phyloP scores from a whole-genome alignment of 352 stramenopile species.

The Peronospora farinosa region DNA sequence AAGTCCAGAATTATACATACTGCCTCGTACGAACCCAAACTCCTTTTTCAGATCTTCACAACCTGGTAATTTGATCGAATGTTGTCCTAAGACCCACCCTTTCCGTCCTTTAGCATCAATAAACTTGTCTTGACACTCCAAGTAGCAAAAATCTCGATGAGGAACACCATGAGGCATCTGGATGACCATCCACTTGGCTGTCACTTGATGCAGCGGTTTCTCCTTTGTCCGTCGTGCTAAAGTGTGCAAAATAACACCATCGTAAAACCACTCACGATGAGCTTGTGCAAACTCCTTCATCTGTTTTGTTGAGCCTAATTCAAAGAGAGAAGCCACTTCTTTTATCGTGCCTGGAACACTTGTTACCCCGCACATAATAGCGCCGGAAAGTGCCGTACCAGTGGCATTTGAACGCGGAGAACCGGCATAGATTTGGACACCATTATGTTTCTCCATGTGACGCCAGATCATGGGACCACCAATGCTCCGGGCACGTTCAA shows the following conservation, averaged over 20 bases:
- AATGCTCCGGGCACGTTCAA: conserved; percentile 55
- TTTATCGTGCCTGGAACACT: conserved; percentile 60
- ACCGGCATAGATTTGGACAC: conserved; percentile 71
- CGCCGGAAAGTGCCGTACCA: conserved; percentile 21
- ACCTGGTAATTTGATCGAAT: conserved; percentile 77
- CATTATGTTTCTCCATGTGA: conserved; percentile 68
- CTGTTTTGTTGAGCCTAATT: conserved; percentile 47
- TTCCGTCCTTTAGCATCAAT: conserved; percentile 71
- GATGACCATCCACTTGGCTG: conserved; percentile 74
- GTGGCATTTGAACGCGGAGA: conserved; percentile 31
- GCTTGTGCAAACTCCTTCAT: conserved; percentile 65
- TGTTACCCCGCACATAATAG: conserved; percentile 76
- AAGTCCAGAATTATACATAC: conserved; percentile 80
- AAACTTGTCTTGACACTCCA: conserved; percentile 86
- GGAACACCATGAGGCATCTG: conserved; percentile 49
- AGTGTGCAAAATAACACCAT: conserved; percentile 66
- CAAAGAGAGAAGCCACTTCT: conserved; percentile 69
- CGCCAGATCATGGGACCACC: conserved; percentile 66
- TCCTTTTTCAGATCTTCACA: conserved; percentile 70
- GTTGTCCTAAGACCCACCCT: conserved; percentile 77
- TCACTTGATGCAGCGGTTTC: conserved; percentile 77
- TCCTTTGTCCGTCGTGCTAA: conserved; percentile 58
- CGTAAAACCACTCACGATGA: conserved; percentile 63
- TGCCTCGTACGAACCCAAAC: conserved; percentile 70
- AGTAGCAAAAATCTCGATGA: conserved; percentile 70